Conservation (phyloP, 257 asterid species). For the Salvia rosmarinus region DNA sequence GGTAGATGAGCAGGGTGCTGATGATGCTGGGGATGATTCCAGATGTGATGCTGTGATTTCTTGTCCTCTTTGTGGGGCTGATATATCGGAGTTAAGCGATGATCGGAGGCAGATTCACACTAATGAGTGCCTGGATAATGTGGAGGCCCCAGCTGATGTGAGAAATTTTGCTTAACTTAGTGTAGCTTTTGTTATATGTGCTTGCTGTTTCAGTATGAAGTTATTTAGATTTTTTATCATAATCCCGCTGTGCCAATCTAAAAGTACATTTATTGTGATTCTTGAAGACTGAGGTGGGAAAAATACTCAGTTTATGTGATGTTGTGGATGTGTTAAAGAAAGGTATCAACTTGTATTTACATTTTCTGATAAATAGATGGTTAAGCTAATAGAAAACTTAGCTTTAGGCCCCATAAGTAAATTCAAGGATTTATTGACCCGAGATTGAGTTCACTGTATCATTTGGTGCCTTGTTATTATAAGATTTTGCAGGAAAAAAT, state of each 20-base stretch:
- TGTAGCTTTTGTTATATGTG: background rate
- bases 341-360: background rate
- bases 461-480: background rate
- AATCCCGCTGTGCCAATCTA: background rate
- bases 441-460: background rate
- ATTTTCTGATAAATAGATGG: background rate
- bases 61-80: conserved; percentile 87
- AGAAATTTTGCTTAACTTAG: conserved; percentile 21
- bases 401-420: background rate
- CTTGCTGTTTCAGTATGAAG: conserved; percentile 4
- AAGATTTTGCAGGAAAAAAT: conserved; percentile 9
- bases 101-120: conserved; percentile 70
- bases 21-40: conserved; percentile 17
- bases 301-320: background rate
- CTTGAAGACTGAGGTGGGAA: background rate
- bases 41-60: conserved; percentile 39
- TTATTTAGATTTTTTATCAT: background rate
- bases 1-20: conserved; percentile 37
- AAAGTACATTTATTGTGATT: background rate
- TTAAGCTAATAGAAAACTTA: conserved; percentile 4
- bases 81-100: conserved; percentile 64
- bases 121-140: conserved; percentile 79
- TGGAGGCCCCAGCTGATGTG: conserved; percentile 55
- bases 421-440: background rate
- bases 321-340: background rate